phyloP scores from a whole-genome alignment of 257 asterid genomes.

The Solanum chilense region DNA sequence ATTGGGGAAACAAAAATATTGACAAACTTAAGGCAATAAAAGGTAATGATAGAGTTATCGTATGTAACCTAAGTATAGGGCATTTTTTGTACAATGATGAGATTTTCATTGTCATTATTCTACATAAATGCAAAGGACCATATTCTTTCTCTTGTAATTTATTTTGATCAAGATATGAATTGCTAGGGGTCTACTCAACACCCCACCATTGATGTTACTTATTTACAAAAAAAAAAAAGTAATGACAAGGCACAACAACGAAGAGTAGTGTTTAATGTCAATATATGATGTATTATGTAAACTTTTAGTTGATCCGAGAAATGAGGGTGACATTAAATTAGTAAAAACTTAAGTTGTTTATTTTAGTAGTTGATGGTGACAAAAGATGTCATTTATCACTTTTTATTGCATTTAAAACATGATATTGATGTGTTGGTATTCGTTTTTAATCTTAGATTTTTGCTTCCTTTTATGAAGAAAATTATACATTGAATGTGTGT shows the following conservation, averaged over 20 bases:
- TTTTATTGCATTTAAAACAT: no score
- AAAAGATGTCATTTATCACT: background rate
- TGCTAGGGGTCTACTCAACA: background rate
- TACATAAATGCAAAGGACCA: background rate
- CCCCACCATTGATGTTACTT: background rate
- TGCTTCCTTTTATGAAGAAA: background rate
- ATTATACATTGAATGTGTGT: background rate
- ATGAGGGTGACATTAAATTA: background rate
- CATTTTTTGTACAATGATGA: background rate
- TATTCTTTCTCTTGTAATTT: no score
- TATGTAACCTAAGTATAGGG: background rate
- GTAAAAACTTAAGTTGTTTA: background rate
- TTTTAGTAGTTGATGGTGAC: background rate
- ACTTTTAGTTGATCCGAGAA: background rate
- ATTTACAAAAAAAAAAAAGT: background rate
- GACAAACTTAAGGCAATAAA: background rate
- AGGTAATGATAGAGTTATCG: background rate
- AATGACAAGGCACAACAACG: background rate
- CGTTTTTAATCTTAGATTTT: background rate
- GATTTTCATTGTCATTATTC: background rate
- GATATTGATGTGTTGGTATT: background rate
- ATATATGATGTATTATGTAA: background rate
- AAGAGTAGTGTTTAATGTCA: background rate
- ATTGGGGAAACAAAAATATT: background rate
- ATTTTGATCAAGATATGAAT: background rate